Evolutionary conservation across 805 yeast species (phyloP).

Genomic region (Candida anglica): DNA sequence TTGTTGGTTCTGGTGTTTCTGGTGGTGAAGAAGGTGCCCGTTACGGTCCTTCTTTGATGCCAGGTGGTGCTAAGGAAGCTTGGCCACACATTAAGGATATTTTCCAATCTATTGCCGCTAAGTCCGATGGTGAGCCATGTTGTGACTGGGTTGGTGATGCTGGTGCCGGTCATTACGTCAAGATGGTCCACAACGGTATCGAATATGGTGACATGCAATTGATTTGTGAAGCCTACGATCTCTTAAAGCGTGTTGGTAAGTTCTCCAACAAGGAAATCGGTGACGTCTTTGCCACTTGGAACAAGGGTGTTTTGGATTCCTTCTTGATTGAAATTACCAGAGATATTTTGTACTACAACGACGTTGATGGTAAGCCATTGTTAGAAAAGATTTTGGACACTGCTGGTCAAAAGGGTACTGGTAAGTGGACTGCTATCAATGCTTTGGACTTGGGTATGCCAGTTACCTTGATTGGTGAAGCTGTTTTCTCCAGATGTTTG

Average conservation of each 20-base stretch:
- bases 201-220: constrained; percentile 99
- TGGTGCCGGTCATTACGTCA: constrained; percentile 98
- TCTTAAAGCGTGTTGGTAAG: constrained; percentile 91
- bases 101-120: constrained; percentile 94
- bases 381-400: constrained; percentile 95
- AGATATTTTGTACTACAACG: constrained; percentile 87
- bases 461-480: constrained; percentile 97
- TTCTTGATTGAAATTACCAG: constrained; percentile 96
- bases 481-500: constrained; percentile 93
- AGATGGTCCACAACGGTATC: constrained; percentile 99
- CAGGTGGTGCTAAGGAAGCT: constrained; percentile 97
- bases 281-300: constrained; percentile 89
- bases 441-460: constrained; percentile 98
- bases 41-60: constrained; percentile 98
- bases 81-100: constrained; percentile 98
- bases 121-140: constrained; percentile 98
- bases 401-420: constrained; percentile 99
- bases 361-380: constrained; percentile 85
- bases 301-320: constrained; percentile 95
- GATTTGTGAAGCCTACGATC: constrained; percentile 96
- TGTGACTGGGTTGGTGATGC: constrained; percentile 99
- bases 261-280: constrained; percentile 89
- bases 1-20: constrained; percentile 98
- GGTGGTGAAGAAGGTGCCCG: constrained; percentile 99
- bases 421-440: constrained; percentile 99